These are phyloP conservation scores for Vanrija sp. DNA, from an alignment of 1,284 basidiomycete species.

Conservation along the genomic window DNA sequence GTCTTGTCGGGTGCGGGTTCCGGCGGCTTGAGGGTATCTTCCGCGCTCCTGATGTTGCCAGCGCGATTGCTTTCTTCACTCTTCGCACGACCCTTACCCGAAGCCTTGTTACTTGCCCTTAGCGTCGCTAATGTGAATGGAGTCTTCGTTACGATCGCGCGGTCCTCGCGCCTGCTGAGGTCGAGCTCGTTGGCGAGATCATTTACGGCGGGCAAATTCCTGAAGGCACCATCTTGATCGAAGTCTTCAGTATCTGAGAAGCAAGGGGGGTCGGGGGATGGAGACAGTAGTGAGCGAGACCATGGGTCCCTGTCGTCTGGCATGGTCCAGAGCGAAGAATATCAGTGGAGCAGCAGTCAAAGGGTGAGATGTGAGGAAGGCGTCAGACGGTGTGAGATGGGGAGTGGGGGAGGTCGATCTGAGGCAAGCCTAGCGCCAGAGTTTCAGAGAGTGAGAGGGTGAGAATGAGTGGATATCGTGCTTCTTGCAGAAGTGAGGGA, in stretches of 20 bases:
- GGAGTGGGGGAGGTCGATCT: too few relatives aligned
- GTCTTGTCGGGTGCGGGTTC: not conserved
- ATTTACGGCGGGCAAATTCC: constrained; percentile 4
- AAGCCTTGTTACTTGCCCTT: constrained; percentile 1
- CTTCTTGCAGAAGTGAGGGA: not conserved
- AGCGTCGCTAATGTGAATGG: constrained; percentile 27
- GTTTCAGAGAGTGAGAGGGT: not conserved
- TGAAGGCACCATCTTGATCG: not conserved
- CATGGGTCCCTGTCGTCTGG: constrained; percentile 1
- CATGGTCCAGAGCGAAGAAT: not conserved
- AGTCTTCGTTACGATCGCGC: constrained; percentile 13
- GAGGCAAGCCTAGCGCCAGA: too few relatives aligned
- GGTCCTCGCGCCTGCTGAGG: constrained; percentile 22
- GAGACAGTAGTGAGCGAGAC: constrained; percentile 5
- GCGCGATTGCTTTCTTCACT: too few relatives aligned
- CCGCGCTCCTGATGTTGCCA: constrained; percentile 2
- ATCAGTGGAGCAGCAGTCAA: not conserved
- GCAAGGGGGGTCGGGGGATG: constrained; percentile 2
- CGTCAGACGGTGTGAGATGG: too few relatives aligned
- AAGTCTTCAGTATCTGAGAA: constrained; percentile 3
- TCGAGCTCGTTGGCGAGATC: constrained; percentile 22
- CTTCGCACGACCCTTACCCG: too few relatives aligned
- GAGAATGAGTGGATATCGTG: not conserved
- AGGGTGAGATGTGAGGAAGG: not conserved
- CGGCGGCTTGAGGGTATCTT: not conserved